Evolutionary conservation across 2,329 filamentous ascomycete genomes (phyloP), one percentile per base, ranked within the genome.

Genomic region (Leptographium galeiforme): DNA sequence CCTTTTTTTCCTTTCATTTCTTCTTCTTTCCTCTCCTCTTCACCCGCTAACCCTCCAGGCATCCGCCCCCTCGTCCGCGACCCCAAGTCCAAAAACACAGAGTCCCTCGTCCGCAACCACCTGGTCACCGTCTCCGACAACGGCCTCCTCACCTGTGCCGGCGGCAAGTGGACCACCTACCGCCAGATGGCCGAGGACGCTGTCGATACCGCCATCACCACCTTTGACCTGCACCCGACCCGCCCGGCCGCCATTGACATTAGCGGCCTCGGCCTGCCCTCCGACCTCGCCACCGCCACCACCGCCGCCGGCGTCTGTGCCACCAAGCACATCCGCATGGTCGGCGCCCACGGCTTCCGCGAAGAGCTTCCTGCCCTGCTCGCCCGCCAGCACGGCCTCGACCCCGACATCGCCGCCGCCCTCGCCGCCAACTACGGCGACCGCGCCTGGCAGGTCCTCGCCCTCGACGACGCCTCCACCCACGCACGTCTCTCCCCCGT

Each of bases 381-480:
- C 39, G 93, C 95, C 64, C 89, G 96, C 68, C 87, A 95, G 70
- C 95, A 88, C 64, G 89, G 90, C 58, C 72, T 96, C 56, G 90
- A 95, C 69, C 95, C 87, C 19, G 89, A 95, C 62, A 87, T 95
- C n/a, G 90, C 90, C 47, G 86, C 89, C 70, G 89, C 96, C 68
- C 77, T 96, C 33, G 85, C 85, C 14, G 80, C 86, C 63, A 87
- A 87, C 53, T 96, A 96, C 65, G 90, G 91, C 60, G 90, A 96
- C 69, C 82, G 90, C 54, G 89, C 90, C 25, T 96, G 90, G 90
- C 85, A 85, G 16, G 89, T 96, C 33, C 89, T 87, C 10, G 80
- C 87, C 1, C 75, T 96, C 7, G 36, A 38, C 18, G 19, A 16
- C 34, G 18, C 18, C 5, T 10, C 7, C 41, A 38, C 10, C 36